These are phyloP conservation scores for Tricholoma furcatifolium DNA, from an alignment of 768 basidiomycete species.

Conservation along the genomic window DNA sequence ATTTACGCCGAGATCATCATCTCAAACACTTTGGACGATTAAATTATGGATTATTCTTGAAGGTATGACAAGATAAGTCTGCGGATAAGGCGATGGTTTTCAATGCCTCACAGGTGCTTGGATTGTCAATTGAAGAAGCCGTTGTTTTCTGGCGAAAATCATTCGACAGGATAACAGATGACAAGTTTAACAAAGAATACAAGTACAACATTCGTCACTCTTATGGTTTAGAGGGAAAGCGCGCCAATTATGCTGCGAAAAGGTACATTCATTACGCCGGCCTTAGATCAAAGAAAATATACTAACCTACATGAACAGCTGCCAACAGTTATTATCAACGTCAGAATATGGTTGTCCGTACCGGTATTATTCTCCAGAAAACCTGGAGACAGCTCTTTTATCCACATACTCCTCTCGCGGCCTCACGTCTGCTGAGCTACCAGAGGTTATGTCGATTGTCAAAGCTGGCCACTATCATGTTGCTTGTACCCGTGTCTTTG, in stretches of 20 bases:
- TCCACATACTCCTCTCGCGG: constrained; percentile 65
- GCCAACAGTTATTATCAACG: constrained; percentile 79
- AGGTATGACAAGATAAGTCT: constrained; percentile 48
- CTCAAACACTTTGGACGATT: constrained; percentile 91
- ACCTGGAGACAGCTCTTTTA: constrained; percentile 74
- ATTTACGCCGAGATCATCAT: constrained; percentile 73
- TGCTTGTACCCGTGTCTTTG: constrained; percentile 96
- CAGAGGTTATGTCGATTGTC: constrained; percentile 80
- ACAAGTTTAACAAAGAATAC: constrained; percentile 98
- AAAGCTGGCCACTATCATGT: constrained; percentile 87
- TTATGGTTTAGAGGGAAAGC: constrained; percentile 91
- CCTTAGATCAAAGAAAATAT: background rate
- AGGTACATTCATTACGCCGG: constrained; percentile 47
- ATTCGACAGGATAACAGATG: constrained; percentile 79
- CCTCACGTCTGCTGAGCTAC: constrained; percentile 65
- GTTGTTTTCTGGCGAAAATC: constrained; percentile 90
- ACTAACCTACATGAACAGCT: constrained; percentile 47
- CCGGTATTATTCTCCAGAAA: constrained; percentile 82
- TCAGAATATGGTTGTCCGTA: constrained; percentile 90
- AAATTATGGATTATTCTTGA: constrained; percentile 92
- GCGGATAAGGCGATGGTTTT: background rate
- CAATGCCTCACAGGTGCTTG: constrained; percentile 63
- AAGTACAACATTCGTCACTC: constrained; percentile 96
- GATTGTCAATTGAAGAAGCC: constrained; percentile 93
- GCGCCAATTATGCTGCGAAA: constrained; percentile 92